phyloP scores from a whole-genome alignment of 1,284 basidiomycete species.

The Fistulinella cinereoalba region DNA sequence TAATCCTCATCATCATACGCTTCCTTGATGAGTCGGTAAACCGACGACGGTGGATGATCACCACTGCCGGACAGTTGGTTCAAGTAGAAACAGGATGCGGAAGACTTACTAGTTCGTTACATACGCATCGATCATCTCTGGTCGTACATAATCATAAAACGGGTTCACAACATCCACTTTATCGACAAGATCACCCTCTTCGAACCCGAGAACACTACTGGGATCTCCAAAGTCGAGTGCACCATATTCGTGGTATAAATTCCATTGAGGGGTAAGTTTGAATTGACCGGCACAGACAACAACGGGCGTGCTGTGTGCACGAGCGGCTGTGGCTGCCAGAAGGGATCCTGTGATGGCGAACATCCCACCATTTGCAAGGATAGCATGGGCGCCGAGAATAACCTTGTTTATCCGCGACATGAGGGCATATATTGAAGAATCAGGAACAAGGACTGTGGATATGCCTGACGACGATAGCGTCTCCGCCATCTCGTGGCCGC shows the following conservation, averaged over 20 bases:
- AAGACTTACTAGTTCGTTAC: constrained; percentile 91
- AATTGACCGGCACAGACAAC: constrained; percentile 95
- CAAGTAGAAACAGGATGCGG: constrained; percentile 5
- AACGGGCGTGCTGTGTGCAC: constrained; percentile 88
- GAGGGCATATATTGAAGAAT: constrained; percentile 91
- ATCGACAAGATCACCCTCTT: constrained; percentile 72
- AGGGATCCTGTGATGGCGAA: constrained; percentile 86
- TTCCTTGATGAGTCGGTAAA: constrained; percentile 88
- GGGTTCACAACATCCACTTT: constrained; percentile 90
- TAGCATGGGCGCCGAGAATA: constrained; percentile 88
- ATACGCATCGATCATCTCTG: constrained; percentile 89
- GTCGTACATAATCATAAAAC: constrained; percentile 92
- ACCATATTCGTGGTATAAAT: constrained; percentile 83
- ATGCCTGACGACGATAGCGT: constrained; percentile 78
- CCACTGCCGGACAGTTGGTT: constrained; percentile 51
- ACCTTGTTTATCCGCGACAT: constrained; percentile 98
- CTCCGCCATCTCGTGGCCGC: constrained; percentile 83
- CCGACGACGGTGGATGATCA: constrained; percentile 89
- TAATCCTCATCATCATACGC: constrained; percentile 91
- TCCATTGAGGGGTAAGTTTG: constrained; percentile 95
- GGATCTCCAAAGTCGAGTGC: constrained; percentile 89
- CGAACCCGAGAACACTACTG: constrained; percentile 77
- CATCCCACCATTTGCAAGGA: constrained; percentile 95
- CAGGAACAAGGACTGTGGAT: constrained; percentile 92
- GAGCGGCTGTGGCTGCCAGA: constrained; percentile 86